Evolutionary conservation across 306 rosid genomes (phyloP), one percentile per base, ranked within the genome.

Genomic region (Casuarina cunninghamiana): DNA sequence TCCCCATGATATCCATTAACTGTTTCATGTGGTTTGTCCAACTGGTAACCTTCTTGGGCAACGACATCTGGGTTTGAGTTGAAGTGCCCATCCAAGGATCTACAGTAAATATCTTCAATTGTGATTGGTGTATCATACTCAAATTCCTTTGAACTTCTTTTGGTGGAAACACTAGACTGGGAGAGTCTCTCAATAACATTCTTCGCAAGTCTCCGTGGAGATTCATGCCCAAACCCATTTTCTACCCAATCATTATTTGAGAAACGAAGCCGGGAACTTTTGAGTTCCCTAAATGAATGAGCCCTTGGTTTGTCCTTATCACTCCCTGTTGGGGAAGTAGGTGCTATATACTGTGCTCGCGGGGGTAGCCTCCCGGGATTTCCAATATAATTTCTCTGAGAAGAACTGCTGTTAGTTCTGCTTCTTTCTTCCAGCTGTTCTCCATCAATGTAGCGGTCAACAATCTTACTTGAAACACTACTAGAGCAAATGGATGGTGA

Each of bases 401-500:
- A 79, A 73, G 5, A 81, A 78, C 26, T 81, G 81, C 63, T 86
- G 77, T 83, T 79, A 19, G 83, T 69, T 72, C 78, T 87, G 74
- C 77, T 82, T 53, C 77, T 83, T 78, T 82, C 93, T 75, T 86
- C 88, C 74, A 85, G 93, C 85, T 88, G 98, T 81, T 95, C 99
- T 75, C 97, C 97, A 51, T 92, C 99, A 69, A 95, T 93, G 77
- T 83, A 95, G 76, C 97, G 96, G 80, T 93, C 98, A 74, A 93
- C 77, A 75, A 90, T 55, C 77, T 83, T 91, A 75, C 89, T 81
- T 3, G 97, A 90, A 72, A 82, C 67, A 83, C 84, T 88, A 87
- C 97, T 89, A 60, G 96, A 93, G 77, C 86, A 73, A 55, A 87
- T 87, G 76, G 99, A 90, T 42, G 97, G 91, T 38, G 88, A 90